phyloP scores from a whole-genome alignment of 345 rosid species.

The Gossypium longicalyx region DNA sequence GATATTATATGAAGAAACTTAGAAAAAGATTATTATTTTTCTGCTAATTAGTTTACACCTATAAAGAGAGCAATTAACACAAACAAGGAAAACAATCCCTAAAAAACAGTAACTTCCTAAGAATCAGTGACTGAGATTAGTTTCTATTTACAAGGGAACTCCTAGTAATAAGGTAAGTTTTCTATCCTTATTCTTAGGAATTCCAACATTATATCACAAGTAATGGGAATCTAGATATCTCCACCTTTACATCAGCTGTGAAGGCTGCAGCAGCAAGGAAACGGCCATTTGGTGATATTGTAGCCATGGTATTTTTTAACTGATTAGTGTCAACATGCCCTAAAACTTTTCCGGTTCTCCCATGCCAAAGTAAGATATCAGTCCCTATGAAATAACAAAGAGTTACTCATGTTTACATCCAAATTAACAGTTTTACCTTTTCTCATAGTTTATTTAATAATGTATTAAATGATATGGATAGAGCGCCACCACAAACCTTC shows the following conservation, averaged over 20 bases:
- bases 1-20: neutral
- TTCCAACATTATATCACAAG: neutral
- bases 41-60: too few species aligned
- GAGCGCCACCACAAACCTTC: constrained; percentile 50
- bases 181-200: too few species aligned
- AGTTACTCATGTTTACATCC: neutral
- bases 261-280: constrained; percentile 97
- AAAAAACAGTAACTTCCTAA: too few species aligned
- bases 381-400: constrained; percentile 50
- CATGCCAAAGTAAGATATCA: constrained; percentile 95
- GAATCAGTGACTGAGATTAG: too few species aligned
- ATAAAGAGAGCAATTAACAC: too few species aligned
- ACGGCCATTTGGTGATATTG: constrained; percentile 93
- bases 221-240: neutral
- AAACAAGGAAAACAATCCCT: too few species aligned
- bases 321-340: constrained; percentile 94
- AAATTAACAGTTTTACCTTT: neutral
- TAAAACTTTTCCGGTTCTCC: constrained; percentile 69
- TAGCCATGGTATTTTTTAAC: constrained; percentile 84
- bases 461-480: too few species aligned
- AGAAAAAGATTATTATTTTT: too few species aligned
- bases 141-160: too few species aligned
- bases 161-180: too few species aligned
- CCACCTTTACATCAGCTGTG: constrained; percentile 97
- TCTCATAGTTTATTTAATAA: neutral